Evolutionary conservation across 2,329 filamentous ascomycete genomes (phyloP).

Genomic region (Remersonia thermophila): DNA sequence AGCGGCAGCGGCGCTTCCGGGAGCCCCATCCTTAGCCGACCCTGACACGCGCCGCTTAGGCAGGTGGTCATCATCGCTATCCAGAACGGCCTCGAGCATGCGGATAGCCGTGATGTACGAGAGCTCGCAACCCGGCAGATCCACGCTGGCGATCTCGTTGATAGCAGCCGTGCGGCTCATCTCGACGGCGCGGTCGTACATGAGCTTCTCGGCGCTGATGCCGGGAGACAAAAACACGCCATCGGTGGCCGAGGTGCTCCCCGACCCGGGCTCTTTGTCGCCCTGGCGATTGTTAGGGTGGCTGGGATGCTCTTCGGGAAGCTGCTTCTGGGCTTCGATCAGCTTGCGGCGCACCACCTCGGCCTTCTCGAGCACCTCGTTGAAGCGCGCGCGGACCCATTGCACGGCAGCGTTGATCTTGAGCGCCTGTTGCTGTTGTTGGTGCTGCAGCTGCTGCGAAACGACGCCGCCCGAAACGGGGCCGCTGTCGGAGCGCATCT

Average conservation of each 20-base stretch:
- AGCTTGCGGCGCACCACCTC: constrained; percentile 86
- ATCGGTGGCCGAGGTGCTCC: constrained; percentile 53
- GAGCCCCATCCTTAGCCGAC: constrained; percentile 31
- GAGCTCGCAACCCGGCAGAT: constrained; percentile 76
- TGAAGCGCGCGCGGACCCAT: constrained; percentile 89
- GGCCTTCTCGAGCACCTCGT: constrained; percentile 92
- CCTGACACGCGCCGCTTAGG: constrained; percentile 26
- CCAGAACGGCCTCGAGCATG: constrained; percentile 89
- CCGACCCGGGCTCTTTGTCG: constrained; percentile 33
- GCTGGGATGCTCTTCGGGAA: constrained; percentile 74
- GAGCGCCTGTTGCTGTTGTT: constrained; percentile 37
- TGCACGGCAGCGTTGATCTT: constrained; percentile 90
- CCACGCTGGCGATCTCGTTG: constrained; percentile 87
- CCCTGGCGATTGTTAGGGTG: constrained; percentile 68
- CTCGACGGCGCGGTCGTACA: constrained; percentile 94
- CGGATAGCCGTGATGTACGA: constrained; percentile 87
- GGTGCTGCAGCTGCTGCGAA: constrained; percentile 29
- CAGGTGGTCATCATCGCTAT: constrained; percentile 56
- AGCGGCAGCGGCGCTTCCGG: constrained; percentile 22
- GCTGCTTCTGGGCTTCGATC: constrained; percentile 68
- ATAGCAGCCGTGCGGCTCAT: constrained; percentile 94
- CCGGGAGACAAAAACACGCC: constrained; percentile 77
- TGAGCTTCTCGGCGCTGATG: constrained; percentile 87
- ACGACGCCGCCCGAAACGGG: no score
- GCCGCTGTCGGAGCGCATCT: constrained; percentile 52